phyloP scores from a whole-genome alignment of 192 early-diverging fungal species.

The Physocladia obscura region DNA sequence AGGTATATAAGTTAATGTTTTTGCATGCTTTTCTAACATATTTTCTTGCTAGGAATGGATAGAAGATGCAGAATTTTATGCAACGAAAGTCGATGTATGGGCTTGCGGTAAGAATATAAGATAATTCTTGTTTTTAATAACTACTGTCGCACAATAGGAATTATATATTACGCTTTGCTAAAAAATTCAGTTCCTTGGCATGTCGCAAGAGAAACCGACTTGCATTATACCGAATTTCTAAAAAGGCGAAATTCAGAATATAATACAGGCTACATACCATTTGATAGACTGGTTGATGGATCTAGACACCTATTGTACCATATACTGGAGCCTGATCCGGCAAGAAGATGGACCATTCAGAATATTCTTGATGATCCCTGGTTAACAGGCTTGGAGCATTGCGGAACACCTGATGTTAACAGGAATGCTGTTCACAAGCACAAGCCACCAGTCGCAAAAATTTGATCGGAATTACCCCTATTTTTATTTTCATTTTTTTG shows the following conservation, averaged over 20 bases:
- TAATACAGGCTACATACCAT: slow-evolving; percentile 56
- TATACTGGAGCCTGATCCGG: slow-evolving; percentile 44
- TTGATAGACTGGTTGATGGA: slow-evolving; percentile 63
- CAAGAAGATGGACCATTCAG: slow-evolving; percentile 10
- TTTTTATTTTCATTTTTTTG: no score
- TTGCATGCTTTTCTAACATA: neutral
- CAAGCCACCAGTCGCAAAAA: no score
- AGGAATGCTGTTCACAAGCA: neutral
- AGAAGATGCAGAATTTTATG: slow-evolving; percentile 37
- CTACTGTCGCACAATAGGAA: slow-evolving; percentile 4
- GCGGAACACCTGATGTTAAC: no score
- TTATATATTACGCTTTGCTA: slow-evolving; percentile 49
- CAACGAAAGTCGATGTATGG: slow-evolving; percentile 56
- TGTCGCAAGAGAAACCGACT: slow-evolving; percentile 37
- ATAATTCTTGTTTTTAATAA: neutral
- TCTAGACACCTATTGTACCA: slow-evolving; percentile 61
- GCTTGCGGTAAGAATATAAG: slow-evolving; percentile 40
- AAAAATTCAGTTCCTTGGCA: slow-evolving; percentile 50
- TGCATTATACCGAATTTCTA: slow-evolving; percentile 34
- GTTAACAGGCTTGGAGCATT: slow-evolving; percentile 32
- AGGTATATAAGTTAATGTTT: slow-evolving; percentile 9
- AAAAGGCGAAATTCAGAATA: slow-evolving; percentile 2
- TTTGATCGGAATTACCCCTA: no score
- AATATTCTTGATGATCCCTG: slow-evolving; percentile 39
- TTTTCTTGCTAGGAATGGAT: slow-evolving; percentile 40